phyloP scores from a whole-genome alignment of 1,139 yeast species.

The Meyerozyma elateridarum region DNA sequence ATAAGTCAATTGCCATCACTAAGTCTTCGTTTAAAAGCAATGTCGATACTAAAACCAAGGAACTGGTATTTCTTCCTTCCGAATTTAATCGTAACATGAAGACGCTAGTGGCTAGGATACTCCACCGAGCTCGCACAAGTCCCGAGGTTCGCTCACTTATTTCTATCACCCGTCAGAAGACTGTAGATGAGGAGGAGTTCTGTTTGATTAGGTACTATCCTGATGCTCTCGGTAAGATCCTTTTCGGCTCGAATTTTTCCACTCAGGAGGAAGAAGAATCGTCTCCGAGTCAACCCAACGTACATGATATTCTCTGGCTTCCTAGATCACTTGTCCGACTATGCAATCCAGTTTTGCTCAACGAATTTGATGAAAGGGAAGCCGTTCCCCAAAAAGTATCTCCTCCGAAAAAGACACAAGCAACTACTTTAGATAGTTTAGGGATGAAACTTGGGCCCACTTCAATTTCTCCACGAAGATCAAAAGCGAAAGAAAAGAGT shows the following conservation, averaged over 20 bases:
- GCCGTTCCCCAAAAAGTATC: too few relatives aligned
- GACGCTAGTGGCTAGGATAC: not conserved
- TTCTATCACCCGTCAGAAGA: not conserved
- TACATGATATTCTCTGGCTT: not conserved
- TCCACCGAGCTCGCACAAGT: not conserved
- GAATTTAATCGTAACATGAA: not conserved
- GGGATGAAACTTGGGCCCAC: constrained; percentile 2
- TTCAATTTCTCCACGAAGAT: not conserved
- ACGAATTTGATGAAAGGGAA: constrained; percentile 1
- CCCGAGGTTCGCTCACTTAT: not conserved
- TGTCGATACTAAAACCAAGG: too few relatives aligned
- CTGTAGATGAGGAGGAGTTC: not conserved
- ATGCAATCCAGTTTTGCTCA: not conserved
- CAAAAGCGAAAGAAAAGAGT: not conserved
- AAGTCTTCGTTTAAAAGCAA: not conserved
- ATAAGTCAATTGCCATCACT: not conserved
- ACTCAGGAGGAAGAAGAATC: not conserved
- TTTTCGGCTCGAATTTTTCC: not conserved
- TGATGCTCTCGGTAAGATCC: too few relatives aligned
- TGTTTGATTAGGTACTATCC: constrained; percentile 1
- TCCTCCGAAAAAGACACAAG: not conserved
- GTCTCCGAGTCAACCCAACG: not conserved
- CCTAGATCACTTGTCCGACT: not conserved
- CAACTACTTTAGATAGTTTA: constrained; percentile 1
- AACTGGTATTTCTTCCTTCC: not conserved